phyloP scores from a whole-genome alignment of 768 basidiomycete species.

The Cyclocybe aegerita region DNA sequence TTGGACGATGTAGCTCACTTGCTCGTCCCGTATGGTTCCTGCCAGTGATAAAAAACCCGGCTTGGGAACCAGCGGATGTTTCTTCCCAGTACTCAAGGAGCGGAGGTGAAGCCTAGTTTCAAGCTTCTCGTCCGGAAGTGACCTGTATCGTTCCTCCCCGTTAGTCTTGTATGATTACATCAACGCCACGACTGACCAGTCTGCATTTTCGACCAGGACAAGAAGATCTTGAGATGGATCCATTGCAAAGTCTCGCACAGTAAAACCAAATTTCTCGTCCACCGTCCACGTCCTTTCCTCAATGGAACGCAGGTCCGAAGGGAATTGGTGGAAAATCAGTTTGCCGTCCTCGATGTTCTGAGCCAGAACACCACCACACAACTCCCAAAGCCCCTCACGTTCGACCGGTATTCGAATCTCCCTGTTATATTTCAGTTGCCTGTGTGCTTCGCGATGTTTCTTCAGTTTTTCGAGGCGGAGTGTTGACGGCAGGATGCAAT shows the following conservation, averaged over 20 bases:
- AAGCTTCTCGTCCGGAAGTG: slow-evolving; percentile 5
- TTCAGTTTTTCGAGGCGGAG: slow-evolving; percentile 39
- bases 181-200: not conserved
- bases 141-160: not conserved
- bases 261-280: slow-evolving; percentile 27
- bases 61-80: slow-evolving; percentile 42
- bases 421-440: slow-evolving; percentile 32
- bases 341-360: slow-evolving; percentile 30
- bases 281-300: slow-evolving; percentile 44
- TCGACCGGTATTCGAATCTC: slow-evolving; percentile 36
- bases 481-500: slow-evolving; percentile 22
- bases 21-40: slow-evolving; percentile 17
- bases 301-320: slow-evolving; percentile 49
- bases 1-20: slow-evolving; percentile 49
- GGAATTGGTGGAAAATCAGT: slow-evolving; percentile 47
- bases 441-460: slow-evolving; percentile 39
- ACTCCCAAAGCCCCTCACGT: slow-evolving; percentile 50
- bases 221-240: slow-evolving; percentile 69
- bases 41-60: slow-evolving; percentile 30
- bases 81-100: slow-evolving; percentile 41
- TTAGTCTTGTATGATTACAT: too few relatives aligned
- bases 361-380: slow-evolving; percentile 57
- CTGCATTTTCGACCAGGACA: slow-evolving; percentile 40
- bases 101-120: slow-evolving; percentile 42
- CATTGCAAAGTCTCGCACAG: slow-evolving; percentile 58